Evolutionary conservation across 2,329 filamentous ascomycete species (phyloP).

Genomic region (Aspergillus sp.): DNA sequence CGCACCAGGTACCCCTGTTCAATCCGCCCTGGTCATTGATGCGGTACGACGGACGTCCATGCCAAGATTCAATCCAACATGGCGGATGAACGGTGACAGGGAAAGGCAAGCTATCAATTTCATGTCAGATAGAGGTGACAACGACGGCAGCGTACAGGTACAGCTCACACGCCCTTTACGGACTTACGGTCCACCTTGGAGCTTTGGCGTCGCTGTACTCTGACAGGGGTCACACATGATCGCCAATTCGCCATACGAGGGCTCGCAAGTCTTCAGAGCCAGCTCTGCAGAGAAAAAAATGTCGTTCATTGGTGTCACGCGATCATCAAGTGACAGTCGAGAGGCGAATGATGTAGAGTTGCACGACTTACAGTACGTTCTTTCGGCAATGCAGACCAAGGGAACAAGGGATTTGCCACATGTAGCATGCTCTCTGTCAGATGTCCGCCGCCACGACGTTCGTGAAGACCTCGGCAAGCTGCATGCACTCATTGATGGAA

Average conservation of each 20-base stretch:
- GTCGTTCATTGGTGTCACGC: background rate
- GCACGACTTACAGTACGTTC: background rate
- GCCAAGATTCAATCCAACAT: background rate
- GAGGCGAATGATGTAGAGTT: background rate
- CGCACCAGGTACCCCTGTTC: background rate
- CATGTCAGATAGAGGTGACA: background rate
- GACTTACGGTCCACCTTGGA: background rate
- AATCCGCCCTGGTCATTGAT: background rate
- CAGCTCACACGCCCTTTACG: background rate
- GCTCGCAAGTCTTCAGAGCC: background rate
- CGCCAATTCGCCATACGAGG: background rate
- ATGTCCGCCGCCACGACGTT: background rate
- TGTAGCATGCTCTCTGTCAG: background rate
- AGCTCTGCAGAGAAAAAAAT: background rate
- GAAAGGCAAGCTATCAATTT: background rate
- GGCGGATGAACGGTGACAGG: background rate
- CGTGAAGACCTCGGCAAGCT: background rate
- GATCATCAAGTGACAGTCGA: background rate
- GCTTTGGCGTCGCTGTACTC: background rate
- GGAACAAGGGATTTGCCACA: too few species aligned
- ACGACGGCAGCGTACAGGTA: slow-evolving; percentile 1
- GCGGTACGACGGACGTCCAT: background rate
- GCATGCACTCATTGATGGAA: background rate
- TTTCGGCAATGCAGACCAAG: background rate
- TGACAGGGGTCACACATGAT: background rate